phyloP scores from a whole-genome alignment of 1,139 yeast species.

The Geotrichum fermentans region DNA sequence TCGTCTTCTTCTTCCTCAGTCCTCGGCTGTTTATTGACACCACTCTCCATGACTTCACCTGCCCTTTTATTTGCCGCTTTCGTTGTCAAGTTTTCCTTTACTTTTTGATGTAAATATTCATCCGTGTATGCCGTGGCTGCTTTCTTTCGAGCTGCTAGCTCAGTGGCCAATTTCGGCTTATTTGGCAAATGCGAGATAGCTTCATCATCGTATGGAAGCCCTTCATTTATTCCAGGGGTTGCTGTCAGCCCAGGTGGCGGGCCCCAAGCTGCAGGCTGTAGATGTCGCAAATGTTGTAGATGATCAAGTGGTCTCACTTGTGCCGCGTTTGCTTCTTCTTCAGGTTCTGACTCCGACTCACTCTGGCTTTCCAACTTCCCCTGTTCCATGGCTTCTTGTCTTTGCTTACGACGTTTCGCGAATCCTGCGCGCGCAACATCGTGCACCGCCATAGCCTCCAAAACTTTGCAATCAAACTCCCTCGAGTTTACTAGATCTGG shows the following conservation, averaged over 20 bases:
- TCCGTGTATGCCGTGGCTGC: no score
- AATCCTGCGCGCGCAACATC: background rate
- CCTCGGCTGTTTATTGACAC: no score
- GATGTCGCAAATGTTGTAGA: background rate
- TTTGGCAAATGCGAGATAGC: no score
- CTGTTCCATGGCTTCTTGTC: background rate
- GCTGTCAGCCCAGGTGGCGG: background rate
- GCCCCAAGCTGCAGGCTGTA: slow-evolving; percentile 1
- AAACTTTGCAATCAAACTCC: slow-evolving; percentile 10
- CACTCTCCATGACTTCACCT: background rate
- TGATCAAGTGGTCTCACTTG: background rate
- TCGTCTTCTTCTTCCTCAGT: slow-evolving; percentile 8
- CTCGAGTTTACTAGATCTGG: slow-evolving; percentile 1
- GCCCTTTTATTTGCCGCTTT: no score
- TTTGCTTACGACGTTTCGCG: background rate
- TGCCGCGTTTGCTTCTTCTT: background rate
- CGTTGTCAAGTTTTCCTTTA: no score
- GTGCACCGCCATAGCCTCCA: slow-evolving; percentile 7
- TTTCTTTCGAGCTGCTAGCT: background rate
- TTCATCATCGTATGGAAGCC: slow-evolving; percentile 2
- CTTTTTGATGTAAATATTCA: no score
- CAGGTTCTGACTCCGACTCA: background rate
- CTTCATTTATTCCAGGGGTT: background rate
- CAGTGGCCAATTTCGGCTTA: no score
- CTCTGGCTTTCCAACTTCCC: background rate